Evolutionary conservation across 2,329 filamentous ascomycete species (phyloP).

Genomic region (Colletotrichum magnum): DNA sequence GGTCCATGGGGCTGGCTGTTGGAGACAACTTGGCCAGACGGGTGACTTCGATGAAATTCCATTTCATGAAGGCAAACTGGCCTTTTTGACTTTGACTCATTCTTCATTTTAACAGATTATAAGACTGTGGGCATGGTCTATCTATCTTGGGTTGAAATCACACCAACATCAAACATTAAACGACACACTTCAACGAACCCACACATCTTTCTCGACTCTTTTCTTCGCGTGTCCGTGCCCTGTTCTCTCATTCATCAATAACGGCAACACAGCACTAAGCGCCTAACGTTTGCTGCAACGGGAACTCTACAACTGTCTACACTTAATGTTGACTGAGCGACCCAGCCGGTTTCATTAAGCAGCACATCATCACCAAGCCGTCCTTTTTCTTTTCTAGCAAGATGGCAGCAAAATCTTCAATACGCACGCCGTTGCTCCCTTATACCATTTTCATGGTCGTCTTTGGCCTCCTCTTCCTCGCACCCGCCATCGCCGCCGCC

Average conservation of each 20-base stretch:
- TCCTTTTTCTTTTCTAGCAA: background rate
- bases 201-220: background rate
- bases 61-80: slow-evolving; percentile 38
- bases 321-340: background rate
- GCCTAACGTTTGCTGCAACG: background rate
- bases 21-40: slow-evolving; percentile 40
- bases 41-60: slow-evolving; percentile 36
- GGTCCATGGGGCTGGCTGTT: slow-evolving; percentile 1
- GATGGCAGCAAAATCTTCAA: slow-evolving; percentile 21
- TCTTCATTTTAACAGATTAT: background rate
- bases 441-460: slow-evolving; percentile 28
- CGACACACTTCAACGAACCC: no score
- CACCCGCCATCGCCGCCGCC: slow-evolving; percentile 17
- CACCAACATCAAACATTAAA: background rate
- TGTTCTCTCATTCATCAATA: slow-evolving; percentile 1
- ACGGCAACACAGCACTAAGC: background rate
- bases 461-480: slow-evolving; percentile 32
- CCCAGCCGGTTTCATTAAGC: background rate
- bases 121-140: background rate
- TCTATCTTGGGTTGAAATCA: background rate
- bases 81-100: slow-evolving; percentile 41
- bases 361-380: background rate
- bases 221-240: background rate
- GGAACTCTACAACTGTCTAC: background rate
- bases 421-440: slow-evolving; percentile 6